phyloP scores from a whole-genome alignment of 768 basidiomycete species.

The Lactifluus pinguis region DNA sequence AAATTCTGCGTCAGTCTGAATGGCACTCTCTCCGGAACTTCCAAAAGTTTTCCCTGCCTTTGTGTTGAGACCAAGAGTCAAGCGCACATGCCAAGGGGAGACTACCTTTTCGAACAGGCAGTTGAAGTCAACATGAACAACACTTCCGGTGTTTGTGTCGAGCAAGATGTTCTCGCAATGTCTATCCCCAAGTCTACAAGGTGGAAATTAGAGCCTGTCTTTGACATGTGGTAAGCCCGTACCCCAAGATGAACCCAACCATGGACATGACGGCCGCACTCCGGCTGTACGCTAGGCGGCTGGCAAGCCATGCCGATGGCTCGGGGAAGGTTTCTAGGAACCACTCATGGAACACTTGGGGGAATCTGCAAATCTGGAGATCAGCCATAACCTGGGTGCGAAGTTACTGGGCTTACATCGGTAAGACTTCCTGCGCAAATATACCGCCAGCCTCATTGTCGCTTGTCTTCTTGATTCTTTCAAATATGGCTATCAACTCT shows the following conservation, averaged over 20 bases:
- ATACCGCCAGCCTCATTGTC: conserved; percentile 44
- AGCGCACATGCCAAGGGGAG: neutral
- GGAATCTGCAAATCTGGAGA: conserved; percentile 38
- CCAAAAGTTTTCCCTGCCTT: conserved; percentile 64
- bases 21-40: conserved; percentile 86
- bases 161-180: conserved; percentile 96
- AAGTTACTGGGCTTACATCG: conserved; percentile 35
- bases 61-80: neutral
- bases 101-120: conserved; percentile 92
- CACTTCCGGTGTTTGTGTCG: conserved; percentile 79
- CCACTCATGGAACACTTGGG: conserved; percentile 94
- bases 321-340: conserved; percentile 96
- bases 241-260: conserved; percentile 97
- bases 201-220: neutral
- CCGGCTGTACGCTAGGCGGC: conserved; percentile 76
- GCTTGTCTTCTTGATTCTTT: conserved; percentile 38
- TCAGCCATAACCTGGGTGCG: neutral
- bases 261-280: conserved; percentile 98
- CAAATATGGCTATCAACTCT: conserved; percentile 41
- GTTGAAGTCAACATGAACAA: conserved; percentile 96
- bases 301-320: conserved; percentile 87
- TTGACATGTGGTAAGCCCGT: conserved; percentile 21
- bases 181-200: conserved; percentile 82
- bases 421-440: conserved; percentile 47
- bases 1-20: conserved; percentile 93